These are phyloP conservation scores for Scleroderma citrinum DNA, from an alignment of 768 basidiomycete species.

Conservation along the genomic window DNA sequence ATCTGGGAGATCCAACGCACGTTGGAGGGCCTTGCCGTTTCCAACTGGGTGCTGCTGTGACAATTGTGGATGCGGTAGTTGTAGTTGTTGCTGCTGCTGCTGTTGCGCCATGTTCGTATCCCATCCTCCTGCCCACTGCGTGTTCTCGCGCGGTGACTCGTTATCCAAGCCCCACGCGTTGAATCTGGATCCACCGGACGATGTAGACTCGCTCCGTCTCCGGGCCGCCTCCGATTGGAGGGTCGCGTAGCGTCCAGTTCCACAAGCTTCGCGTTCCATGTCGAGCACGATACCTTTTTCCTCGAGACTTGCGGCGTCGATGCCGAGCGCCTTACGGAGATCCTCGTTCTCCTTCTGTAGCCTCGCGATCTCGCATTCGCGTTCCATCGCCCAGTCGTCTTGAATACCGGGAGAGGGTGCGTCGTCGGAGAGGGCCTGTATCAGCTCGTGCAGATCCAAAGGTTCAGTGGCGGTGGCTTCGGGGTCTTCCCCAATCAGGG, in stretches of 20 bases:
- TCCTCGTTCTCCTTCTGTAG: conserved; percentile 80
- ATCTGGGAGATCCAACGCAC: conserved; percentile 47
- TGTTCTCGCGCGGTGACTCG: conserved; percentile 22
- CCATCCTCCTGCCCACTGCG: conserved; percentile 23
- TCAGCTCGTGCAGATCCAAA: conserved; percentile 36
- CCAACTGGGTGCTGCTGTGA: conserved; percentile 15
- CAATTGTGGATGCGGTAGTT: conserved; percentile 14
- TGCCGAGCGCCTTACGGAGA: conserved; percentile 68
- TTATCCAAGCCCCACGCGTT: conserved; percentile 26
- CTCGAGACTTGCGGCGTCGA: conserved; percentile 53
- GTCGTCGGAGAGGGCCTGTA: conserved; percentile 39
- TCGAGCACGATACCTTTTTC: conserved; percentile 51
- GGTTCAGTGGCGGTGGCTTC: conserved; percentile 27
- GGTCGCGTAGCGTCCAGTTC: conserved; percentile 22
- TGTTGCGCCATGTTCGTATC: conserved; percentile 8
- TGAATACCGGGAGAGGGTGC: conserved; percentile 33
- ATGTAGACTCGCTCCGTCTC: conserved; percentile 23
- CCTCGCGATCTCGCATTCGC: conserved; percentile 81
- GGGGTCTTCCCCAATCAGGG: conserved; percentile 58
- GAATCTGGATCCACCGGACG: conserved; percentile 15
- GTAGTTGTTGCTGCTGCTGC: conserved; percentile 17
- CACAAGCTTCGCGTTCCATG: conserved; percentile 40
- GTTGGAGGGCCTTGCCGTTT: conserved; percentile 34
- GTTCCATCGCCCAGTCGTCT: conserved; percentile 81
- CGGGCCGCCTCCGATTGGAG: conserved; percentile 16